phyloP scores from a whole-genome alignment of 2,329 filamentous ascomycete species.

The Didymella pomorum region DNA sequence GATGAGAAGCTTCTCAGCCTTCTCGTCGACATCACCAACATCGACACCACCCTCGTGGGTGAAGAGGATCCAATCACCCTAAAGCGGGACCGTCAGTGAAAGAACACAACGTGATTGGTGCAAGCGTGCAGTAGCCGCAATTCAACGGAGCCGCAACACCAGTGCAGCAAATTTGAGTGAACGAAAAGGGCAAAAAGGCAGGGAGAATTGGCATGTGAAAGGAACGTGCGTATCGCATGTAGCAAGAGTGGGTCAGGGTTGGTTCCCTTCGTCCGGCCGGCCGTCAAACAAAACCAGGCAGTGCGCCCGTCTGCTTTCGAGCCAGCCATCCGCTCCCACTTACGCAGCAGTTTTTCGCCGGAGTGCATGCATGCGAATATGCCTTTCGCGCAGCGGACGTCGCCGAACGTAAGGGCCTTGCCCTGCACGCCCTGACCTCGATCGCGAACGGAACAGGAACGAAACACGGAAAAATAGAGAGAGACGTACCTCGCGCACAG shows the following conservation, averaged over 20 bases:
- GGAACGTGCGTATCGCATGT: conserved; percentile 39
- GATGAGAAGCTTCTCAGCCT: conserved; percentile 98
- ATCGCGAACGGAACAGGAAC: conserved; percentile 14
- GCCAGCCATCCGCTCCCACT: conserved; percentile 26
- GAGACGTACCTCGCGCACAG: conserved; percentile 92
- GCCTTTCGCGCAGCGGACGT: conserved; percentile 17
- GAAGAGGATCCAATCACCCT: conserved; percentile 99
- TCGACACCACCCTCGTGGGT: conserved; percentile 99
- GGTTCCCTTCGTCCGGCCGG: conserved; percentile 52
- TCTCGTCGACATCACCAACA: conserved; percentile 97
- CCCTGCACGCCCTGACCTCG: conserved; percentile 8
- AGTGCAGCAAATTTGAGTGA: conserved; percentile 27
- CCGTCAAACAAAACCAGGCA: conserved; percentile 47
- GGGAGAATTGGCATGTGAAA: conserved; percentile 47
- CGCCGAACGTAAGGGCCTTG: conserved; percentile 4
- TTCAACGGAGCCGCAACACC: conserved; percentile 46
- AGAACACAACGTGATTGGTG: conserved; percentile 40
- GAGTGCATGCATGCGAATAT: conserved; percentile 19
- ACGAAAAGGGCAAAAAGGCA: conserved; percentile 26
- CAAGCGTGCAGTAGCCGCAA: conserved; percentile 28
- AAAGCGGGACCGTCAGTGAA: conserved; percentile 45
- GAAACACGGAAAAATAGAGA: conserved; percentile 26
- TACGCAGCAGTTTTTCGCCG: conserved; percentile 22
- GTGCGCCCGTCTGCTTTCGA: conserved; percentile 34
- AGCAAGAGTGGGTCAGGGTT: conserved; percentile 49